Percentiles rank a stretch among this genome's conserved stretches.
Conservation (phyloP, 768 basidiomycete species). For the Tulasnella sp. region DNA sequence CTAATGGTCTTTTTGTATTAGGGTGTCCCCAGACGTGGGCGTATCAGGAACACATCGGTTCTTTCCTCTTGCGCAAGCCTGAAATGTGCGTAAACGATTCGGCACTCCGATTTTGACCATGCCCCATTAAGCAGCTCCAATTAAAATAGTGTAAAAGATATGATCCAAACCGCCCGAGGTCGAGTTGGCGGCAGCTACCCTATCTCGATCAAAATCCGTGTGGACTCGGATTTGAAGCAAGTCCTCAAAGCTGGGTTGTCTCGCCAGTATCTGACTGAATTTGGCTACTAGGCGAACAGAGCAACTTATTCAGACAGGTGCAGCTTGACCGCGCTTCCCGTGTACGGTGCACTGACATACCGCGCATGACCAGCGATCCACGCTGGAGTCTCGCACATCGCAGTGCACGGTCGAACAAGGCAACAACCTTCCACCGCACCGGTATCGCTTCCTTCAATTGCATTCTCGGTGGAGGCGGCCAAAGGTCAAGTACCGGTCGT, state of each 20-base stretch:
- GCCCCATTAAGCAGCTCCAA: not conserved
- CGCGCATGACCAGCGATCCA: constrained; percentile 36
- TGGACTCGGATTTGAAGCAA: constrained; percentile 44
- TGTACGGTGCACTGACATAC: not conserved
- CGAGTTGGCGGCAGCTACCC: constrained; percentile 44
- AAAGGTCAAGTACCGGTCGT: constrained; percentile 44
- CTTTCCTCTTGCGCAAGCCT: constrained; percentile 45
- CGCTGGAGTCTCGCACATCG: constrained; percentile 42
- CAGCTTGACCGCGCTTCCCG: not conserved
- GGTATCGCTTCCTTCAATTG: constrained; percentile 42
- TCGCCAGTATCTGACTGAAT: not conserved
- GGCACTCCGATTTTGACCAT: not conserved
- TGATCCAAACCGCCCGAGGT: constrained; percentile 43
- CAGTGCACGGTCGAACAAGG: constrained; percentile 48
- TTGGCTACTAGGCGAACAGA: constrained; percentile 39
- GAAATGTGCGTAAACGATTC: constrained; percentile 37
- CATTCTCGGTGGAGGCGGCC: constrained; percentile 44
- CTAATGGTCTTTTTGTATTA: not conserved
- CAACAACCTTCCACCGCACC: constrained; percentile 45
- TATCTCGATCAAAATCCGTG: constrained; percentile 48
- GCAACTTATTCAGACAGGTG: constrained; percentile 41
- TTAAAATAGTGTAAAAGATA: constrained; percentile 37
- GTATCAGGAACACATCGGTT: constrained; percentile 46
- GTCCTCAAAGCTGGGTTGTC: constrained; percentile 16
- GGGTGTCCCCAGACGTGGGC: constrained; percentile 49